A percentile compares a stretch with the other conserved stretches of the same genome.
Conservation (phyloP, 2,329 filamentous ascomycete genomes). For the Trichoderma citrinoviride region DNA sequence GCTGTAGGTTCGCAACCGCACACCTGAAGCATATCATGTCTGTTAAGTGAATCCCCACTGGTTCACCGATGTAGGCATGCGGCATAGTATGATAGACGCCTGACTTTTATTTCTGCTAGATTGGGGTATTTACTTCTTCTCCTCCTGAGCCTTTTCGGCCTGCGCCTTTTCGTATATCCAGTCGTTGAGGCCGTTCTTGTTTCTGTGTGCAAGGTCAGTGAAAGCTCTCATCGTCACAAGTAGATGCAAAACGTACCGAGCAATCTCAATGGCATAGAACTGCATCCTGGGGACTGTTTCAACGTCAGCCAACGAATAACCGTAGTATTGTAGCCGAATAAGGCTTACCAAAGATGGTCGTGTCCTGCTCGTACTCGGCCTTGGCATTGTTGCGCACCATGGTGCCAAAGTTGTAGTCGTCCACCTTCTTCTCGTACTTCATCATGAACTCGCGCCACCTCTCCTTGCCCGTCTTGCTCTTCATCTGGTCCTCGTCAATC, state of each 20-base stretch:
- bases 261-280: slow-evolving; percentile 55
- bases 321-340: background rate
- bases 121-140: slow-evolving; percentile 39
- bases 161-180: slow-evolving; percentile 91
- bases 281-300: slow-evolving; percentile 53
- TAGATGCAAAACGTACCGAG: slow-evolving; percentile 33
- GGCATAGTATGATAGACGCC: background rate
- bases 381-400: slow-evolving; percentile 79
- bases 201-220: slow-evolving; percentile 54
- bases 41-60: background rate
- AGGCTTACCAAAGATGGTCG: slow-evolving; percentile 81
- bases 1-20: background rate
- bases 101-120: background rate
- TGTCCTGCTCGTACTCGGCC: slow-evolving; percentile 81
- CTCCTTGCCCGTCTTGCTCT: slow-evolving; percentile 94
- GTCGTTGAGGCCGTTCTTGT: slow-evolving; percentile 86
- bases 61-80: background rate
- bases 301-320: no score
- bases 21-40: background rate
- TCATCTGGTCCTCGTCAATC: slow-evolving; percentile 92
- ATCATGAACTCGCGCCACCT: slow-evolving; percentile 93
- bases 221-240: background rate
- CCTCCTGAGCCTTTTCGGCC: slow-evolving; percentile 63
- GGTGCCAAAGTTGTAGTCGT: slow-evolving; percentile 97
- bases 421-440: slow-evolving; percentile 88